Evolutionary conservation across 2,329 filamentous ascomycete genomes (phyloP).

Genomic region (Monilinia polystroma): DNA sequence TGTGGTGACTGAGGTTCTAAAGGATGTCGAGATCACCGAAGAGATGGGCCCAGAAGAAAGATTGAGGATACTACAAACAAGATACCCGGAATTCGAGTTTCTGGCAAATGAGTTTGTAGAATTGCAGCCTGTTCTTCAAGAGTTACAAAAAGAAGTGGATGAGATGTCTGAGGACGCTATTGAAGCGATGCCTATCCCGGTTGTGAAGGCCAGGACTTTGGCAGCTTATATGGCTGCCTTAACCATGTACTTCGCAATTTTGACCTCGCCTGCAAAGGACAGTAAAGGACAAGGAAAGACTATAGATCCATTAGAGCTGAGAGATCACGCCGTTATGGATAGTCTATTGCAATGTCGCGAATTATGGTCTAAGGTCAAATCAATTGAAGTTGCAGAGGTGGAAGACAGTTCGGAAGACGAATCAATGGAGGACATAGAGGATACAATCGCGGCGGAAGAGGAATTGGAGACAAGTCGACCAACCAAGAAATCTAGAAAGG

Average conservation of each 20-base stretch:
- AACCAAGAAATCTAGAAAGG: conserved; percentile 36
- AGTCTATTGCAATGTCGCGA: conserved; percentile 75
- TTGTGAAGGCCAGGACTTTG: conserved; percentile 75
- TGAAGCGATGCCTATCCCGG: conserved; percentile 31
- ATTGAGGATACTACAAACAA: conserved; percentile 69
- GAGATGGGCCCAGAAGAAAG: conserved; percentile 75
- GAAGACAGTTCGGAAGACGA: conserved; percentile 39
- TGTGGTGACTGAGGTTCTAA: conserved; percentile 81
- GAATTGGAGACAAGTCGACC: conserved; percentile 6
- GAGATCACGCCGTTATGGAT: conserved; percentile 90
- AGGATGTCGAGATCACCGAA: conserved; percentile 76
- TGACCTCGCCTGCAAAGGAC: conserved; percentile 76
- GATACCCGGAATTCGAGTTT: conserved; percentile 91
- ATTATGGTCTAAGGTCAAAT: conserved; percentile 74
- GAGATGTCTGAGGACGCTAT: conserved; percentile 30
- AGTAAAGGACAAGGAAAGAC: conserved; percentile 54
- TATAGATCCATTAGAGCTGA: conserved; percentile 73
- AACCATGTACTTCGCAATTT: conserved; percentile 89
- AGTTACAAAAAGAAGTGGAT: conserved; percentile 58
- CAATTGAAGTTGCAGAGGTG: conserved; percentile 48
- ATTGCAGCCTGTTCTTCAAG: conserved; percentile 56
- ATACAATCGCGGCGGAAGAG: conserved; percentile 17
- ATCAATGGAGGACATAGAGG: conserved; percentile 37
- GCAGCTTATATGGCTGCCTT: conserved; percentile 84
- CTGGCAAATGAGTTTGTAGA: conserved; percentile 66